Evolutionary conservation across 2,329 filamentous ascomycete species (phyloP).

Genomic region (Tolypocladium tropicale): DNA sequence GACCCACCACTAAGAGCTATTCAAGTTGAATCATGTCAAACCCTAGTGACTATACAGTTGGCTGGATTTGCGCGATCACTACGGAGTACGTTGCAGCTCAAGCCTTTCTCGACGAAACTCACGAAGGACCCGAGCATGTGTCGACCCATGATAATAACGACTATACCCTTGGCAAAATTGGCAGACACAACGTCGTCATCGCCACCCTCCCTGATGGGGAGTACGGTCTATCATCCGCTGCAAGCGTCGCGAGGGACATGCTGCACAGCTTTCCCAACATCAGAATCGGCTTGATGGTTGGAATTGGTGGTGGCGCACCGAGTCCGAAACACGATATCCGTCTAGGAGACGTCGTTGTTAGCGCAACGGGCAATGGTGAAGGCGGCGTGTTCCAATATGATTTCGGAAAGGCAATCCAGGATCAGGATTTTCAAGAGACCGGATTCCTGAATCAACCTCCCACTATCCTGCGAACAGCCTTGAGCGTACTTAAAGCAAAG

Average conservation of each 20-base stretch:
- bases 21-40: background rate
- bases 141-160: slow-evolving; percentile 2
- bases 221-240: slow-evolving; percentile 4
- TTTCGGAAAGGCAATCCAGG: slow-evolving; percentile 9
- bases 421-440: slow-evolving; percentile 2
- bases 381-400: slow-evolving; percentile 14
- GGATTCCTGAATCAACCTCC: slow-evolving; percentile 8
- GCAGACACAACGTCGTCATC: slow-evolving; percentile 9
- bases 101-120: slow-evolving; percentile 24
- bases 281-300: slow-evolving; percentile 8
- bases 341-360: slow-evolving; percentile 13
- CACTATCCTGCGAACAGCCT: background rate
- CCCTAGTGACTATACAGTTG: slow-evolving; percentile 22
- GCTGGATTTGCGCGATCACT: slow-evolving; percentile 30
- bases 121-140: background rate
- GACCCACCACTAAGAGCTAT: too few relatives aligned
- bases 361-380: background rate
- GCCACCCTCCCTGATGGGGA: slow-evolving; percentile 3
- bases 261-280: slow-evolving; percentile 17
- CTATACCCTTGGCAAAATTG: slow-evolving; percentile 7
- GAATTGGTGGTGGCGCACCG: slow-evolving; percentile 19
- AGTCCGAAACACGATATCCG: slow-evolving; percentile 20
- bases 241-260: slow-evolving; percentile 15
- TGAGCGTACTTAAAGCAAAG: background rate
- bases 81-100: slow-evolving; percentile 25